A percentile compares a stretch with the other conserved stretches of the same genome.
These are phyloP conservation scores for Tetraselmis striata DNA, from an alignment of 139 green algal genomes.

Conservation along the genomic window DNA sequence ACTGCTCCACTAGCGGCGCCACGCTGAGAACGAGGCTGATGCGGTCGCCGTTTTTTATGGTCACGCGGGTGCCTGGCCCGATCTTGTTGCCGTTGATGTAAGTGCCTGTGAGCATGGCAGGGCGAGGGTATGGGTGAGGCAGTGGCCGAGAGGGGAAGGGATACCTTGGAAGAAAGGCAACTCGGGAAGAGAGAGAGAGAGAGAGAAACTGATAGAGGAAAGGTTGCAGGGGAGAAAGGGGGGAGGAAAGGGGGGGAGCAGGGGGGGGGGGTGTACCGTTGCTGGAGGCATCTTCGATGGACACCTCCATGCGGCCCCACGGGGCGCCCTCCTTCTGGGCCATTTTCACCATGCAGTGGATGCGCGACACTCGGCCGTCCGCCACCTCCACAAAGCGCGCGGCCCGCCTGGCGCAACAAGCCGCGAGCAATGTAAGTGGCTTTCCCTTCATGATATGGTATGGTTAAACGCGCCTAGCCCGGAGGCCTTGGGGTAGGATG, in stretches of 20 bases:
- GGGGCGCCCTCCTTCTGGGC: not conserved
- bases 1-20: conserved; percentile 51
- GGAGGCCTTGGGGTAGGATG: too few species aligned
- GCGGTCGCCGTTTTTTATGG: conserved; percentile 37
- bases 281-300: not conserved
- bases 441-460: too few species aligned
- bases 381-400: conserved; percentile 45
- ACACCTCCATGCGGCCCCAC: not conserved
- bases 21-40: conserved; percentile 56
- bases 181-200: too few species aligned
- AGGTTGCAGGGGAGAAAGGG: too few species aligned
- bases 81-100: conserved; percentile 47
- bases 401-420: conserved; percentile 13
- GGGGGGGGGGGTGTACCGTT: not conserved
- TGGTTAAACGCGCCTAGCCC: too few species aligned
- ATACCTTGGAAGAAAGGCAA: too few species aligned
- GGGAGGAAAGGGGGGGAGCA: too few species aligned
- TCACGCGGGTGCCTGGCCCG: conserved; percentile 4
- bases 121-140: too few species aligned
- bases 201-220: too few species aligned
- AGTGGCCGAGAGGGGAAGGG: too few species aligned
- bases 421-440: conserved; percentile 11
- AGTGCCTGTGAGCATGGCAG: conserved; percentile 26
- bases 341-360: conserved; percentile 49
- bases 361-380: conserved; percentile 48